A percentile compares a stretch with the other conserved stretches of the same genome.
Conservation (phyloP, 1,139 yeast genomes). For the Saccharomyces pastorianus region DNA sequence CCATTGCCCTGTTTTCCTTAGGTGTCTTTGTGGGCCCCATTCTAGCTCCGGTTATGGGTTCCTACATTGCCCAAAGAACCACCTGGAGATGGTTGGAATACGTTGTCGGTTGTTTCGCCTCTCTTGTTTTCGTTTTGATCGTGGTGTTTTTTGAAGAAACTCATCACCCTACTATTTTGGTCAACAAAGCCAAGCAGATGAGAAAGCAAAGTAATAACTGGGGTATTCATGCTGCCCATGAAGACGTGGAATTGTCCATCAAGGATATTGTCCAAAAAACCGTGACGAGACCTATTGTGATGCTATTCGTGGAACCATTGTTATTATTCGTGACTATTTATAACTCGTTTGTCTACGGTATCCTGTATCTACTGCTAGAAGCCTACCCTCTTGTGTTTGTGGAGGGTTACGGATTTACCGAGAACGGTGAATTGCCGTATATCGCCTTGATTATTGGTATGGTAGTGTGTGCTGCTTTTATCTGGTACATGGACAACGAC, state of each 20-base stretch:
- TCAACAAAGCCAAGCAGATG: conserved; percentile 51
- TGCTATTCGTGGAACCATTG: conserved; percentile 70
- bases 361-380: conserved; percentile 65
- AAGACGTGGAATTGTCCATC: conserved; percentile 53
- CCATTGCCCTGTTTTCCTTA: conserved; percentile 55
- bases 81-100: conserved; percentile 79
- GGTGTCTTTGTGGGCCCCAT: conserved; percentile 71
- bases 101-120: conserved; percentile 52
- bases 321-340: conserved; percentile 60
- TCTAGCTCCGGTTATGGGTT: conserved; percentile 66
- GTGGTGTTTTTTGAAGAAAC: conserved; percentile 52
- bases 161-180: conserved; percentile 51
- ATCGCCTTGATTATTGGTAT: conserved; percentile 55
- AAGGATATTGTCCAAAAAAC: conserved; percentile 63
- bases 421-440: conserved; percentile 49
- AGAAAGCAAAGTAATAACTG: conserved; percentile 56
- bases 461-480: conserved; percentile 46
- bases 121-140: conserved; percentile 36
- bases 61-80: conserved; percentile 47
- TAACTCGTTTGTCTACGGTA: conserved; percentile 79
- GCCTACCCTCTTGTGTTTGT: conserved; percentile 72
- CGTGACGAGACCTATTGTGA: conserved; percentile 57
- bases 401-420: conserved; percentile 46
- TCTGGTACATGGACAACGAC: conserved; percentile 33
- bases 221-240: conserved; percentile 83